A percentile compares a stretch with the other conserved stretches of the same genome.
phyloP scores from a whole-genome alignment of 164 flowering plant genomes.

The Euptelea pleiosperma region DNA sequence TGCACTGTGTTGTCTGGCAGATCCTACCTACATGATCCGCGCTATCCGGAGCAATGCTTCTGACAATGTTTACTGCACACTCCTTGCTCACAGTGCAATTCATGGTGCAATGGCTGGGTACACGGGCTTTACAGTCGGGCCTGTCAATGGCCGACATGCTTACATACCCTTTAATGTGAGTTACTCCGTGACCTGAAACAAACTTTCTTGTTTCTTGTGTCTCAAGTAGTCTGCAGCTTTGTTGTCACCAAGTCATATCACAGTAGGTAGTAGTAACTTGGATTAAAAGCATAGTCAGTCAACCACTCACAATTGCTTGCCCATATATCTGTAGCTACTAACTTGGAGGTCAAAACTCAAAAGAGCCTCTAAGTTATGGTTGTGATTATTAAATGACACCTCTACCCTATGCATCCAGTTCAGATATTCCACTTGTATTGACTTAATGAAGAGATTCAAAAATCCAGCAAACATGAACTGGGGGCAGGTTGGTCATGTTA shows the following conservation, averaged over 20 bases:
- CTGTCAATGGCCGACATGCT: conserved; percentile 86
- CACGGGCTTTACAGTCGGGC: conserved; percentile 82
- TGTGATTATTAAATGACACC: too few relatives aligned
- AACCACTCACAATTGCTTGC: too few relatives aligned
- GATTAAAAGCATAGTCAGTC: too few relatives aligned
- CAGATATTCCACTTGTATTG: too few relatives aligned
- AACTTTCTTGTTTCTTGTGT: background rate
- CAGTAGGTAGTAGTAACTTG: too few relatives aligned
- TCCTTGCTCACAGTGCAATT: conserved; percentile 92
- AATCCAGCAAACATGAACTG: too few relatives aligned
- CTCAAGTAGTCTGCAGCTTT: background rate
- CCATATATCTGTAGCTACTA: too few relatives aligned
- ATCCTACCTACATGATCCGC: conserved; percentile 98
- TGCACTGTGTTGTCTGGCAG: conserved; percentile 32
- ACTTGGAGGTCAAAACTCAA: too few relatives aligned
- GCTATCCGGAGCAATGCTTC: conserved; percentile 94
- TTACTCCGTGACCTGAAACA: conserved; percentile 10
- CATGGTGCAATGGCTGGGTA: conserved; percentile 99
- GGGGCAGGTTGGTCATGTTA: too few relatives aligned
- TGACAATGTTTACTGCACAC: conserved; percentile 95
- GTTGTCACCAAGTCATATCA: background rate
- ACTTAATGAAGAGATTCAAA: too few relatives aligned
- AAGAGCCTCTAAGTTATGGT: too few relatives aligned
- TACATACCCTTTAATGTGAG: conserved; percentile 89
- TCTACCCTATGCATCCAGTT: too few relatives aligned